Conservation (phyloP, 345 rosid genomes). For the Trapa bicornis region DNA sequence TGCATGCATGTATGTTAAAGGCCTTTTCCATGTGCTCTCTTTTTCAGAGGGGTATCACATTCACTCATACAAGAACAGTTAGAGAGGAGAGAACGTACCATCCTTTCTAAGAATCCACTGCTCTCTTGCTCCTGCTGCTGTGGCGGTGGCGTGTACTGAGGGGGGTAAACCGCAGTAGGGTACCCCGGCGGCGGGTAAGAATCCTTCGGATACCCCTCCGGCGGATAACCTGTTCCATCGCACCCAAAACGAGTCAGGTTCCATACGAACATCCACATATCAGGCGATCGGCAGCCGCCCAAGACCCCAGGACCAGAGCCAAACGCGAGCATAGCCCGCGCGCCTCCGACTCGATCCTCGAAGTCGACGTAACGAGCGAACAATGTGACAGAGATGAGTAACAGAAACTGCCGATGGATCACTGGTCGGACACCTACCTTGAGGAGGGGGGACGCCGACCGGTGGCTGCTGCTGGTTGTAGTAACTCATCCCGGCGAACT, state of each 20-base stretch:
- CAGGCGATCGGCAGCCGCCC: background rate
- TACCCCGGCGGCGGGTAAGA: constrained; percentile 59
- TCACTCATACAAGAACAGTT: background rate
- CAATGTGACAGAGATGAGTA: background rate
- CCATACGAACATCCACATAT: constrained; percentile 1
- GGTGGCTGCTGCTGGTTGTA: constrained; percentile 82
- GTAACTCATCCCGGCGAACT: constrained; percentile 43
- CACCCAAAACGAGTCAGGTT: constrained; percentile 11
- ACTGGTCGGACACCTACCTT: constrained; percentile 29
- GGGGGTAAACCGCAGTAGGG: constrained; percentile 21
- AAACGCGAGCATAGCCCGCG: background rate
- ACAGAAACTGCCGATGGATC: background rate
- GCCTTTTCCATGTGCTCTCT: background rate
- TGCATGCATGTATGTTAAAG: background rate
- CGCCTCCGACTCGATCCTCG: too few species aligned
- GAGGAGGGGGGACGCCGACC: constrained; percentile 87
- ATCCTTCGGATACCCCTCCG: constrained; percentile 72
- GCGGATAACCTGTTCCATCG: constrained; percentile 57
- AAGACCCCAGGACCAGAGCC: background rate
- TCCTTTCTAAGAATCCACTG: constrained; percentile 54
- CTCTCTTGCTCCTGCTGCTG: constrained; percentile 27
- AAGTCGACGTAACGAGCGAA: background rate
- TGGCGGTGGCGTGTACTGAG: constrained; percentile 54
- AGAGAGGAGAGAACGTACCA: constrained; percentile 28
- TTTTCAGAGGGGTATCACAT: background rate